These are phyloP conservation scores for Myriosclerotinia scirpicola DNA, from an alignment of 2,329 filamentous ascomycete species.

Conservation along the genomic window DNA sequence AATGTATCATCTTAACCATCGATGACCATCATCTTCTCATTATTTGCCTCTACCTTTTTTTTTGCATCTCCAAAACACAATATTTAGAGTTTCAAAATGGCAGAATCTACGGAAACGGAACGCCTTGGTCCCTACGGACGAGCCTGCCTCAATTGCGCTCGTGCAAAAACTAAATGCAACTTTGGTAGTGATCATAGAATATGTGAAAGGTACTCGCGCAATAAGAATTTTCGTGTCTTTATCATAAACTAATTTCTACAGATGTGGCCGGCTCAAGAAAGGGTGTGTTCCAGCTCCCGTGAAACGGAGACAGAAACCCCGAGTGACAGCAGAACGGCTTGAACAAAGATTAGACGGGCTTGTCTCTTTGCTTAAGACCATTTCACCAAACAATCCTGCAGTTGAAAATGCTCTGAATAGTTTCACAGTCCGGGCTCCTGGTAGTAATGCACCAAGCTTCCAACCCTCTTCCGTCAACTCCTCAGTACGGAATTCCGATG, in stretches of 20 bases:
- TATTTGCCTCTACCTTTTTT: neutral
- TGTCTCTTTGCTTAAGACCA: slow-evolving; percentile 18
- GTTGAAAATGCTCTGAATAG: slow-evolving; percentile 15
- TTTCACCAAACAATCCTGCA: slow-evolving; percentile 17
- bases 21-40: neutral
- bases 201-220: slow-evolving; percentile 15
- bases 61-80: neutral
- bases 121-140: slow-evolving; percentile 9
- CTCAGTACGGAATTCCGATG: neutral
- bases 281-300: slow-evolving; percentile 23
- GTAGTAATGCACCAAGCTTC: neutral
- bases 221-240: too few relatives aligned
- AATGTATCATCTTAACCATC: neutral
- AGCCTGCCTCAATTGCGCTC: slow-evolving; percentile 18
- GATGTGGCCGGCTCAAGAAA: slow-evolving; percentile 28
- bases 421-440: neutral
- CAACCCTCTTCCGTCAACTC: neutral
- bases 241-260: slow-evolving; percentile 3
- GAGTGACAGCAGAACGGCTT: slow-evolving; percentile 26
- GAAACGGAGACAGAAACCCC: slow-evolving; percentile 23
- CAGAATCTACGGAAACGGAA: slow-evolving; percentile 14
- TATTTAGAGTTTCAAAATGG: neutral
- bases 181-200: slow-evolving; percentile 12
- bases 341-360: slow-evolving; percentile 30
- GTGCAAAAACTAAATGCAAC: slow-evolving; percentile 18